A percentile compares a stretch with the other conserved stretches of the same genome.
These are phyloP conservation scores for Aspergillus sp. DNA, from an alignment of 2,329 filamentous ascomycete species.

Conservation along the genomic window DNA sequence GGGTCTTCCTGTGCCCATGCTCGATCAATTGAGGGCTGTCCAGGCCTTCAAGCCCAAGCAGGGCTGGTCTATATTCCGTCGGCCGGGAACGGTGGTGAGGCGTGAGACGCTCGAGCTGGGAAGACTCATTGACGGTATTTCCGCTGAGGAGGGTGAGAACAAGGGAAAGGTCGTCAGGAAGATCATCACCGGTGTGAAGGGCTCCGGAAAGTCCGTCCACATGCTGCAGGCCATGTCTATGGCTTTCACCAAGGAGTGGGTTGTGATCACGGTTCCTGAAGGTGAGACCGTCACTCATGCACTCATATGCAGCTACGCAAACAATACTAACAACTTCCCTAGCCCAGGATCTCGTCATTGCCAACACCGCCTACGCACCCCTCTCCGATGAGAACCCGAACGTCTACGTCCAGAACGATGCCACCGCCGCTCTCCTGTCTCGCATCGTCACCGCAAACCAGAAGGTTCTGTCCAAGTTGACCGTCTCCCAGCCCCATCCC, in stretches of 20 bases:
- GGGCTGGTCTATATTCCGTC: constrained; percentile 82
- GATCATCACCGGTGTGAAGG: constrained; percentile 71
- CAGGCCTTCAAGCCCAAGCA: constrained; percentile 92
- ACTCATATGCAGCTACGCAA: not conserved
- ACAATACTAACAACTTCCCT: constrained; percentile 21
- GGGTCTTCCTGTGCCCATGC: constrained; percentile 65
- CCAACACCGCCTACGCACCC: constrained; percentile 76
- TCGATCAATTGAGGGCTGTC: constrained; percentile 79
- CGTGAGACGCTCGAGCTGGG: constrained; percentile 74
- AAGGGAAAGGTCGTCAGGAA: constrained; percentile 51
- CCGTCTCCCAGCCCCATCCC: constrained; percentile 56
- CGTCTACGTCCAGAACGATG: constrained; percentile 75
- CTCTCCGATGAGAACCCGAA: constrained; percentile 57
- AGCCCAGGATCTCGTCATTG: constrained; percentile 81
- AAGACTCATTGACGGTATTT: constrained; percentile 61
- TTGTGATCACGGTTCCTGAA: constrained; percentile 87
- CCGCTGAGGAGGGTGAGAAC: constrained; percentile 41
- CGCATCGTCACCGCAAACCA: constrained; percentile 74
- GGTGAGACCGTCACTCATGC: constrained; percentile 55
- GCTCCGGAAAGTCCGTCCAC: constrained; percentile 84
- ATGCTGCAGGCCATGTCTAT: constrained; percentile 81
- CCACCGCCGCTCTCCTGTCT: constrained; percentile 72
- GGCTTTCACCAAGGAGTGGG: constrained; percentile 79
- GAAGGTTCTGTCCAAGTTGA: constrained; percentile 58
- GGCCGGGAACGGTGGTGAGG: constrained; percentile 76